Percentiles rank a stretch among this genome's conserved stretches.
Evolutionary conservation across 257 asterid genomes (phyloP).

Genomic region (Petrea volubilis): DNA sequence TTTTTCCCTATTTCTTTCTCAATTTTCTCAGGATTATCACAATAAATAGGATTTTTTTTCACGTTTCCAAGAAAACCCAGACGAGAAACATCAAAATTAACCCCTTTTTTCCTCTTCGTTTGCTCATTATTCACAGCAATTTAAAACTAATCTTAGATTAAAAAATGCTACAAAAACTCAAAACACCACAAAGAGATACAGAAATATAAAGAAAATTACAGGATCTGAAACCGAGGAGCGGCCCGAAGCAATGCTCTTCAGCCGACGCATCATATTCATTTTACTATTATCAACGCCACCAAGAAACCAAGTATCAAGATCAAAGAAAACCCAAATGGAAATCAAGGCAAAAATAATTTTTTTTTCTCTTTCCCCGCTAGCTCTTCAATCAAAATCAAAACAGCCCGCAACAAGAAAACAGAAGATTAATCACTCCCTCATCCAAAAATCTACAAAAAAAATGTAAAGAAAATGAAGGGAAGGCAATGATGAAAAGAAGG

Average conservation of each 20-base stretch:
- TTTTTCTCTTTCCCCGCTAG: neutral
- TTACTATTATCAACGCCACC: slow-evolving; percentile 13
- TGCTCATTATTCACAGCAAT: neutral
- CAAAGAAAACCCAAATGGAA: slow-evolving; percentile 1
- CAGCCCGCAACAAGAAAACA: neutral
- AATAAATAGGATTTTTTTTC: neutral
- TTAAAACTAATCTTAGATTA: slow-evolving; percentile 16
- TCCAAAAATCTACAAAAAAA: slow-evolving; percentile 6
- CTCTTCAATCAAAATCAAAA: slow-evolving; percentile 15
- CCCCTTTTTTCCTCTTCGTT: neutral
- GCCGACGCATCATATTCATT: slow-evolving; percentile 95
- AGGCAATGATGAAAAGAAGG: neutral
- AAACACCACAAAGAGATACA: neutral
- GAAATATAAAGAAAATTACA: slow-evolving; percentile 46
- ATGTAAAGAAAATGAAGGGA: neutral
- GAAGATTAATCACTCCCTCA: slow-evolving; percentile 5
- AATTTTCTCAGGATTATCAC: slow-evolving; percentile 1
- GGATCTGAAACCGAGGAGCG: slow-evolving; percentile 95
- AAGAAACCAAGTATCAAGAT: slow-evolving; percentile 20
- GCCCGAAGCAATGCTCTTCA: slow-evolving; percentile 97
- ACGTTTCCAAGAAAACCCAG: slow-evolving; percentile 14
- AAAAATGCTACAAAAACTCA: neutral
- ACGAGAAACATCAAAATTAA: slow-evolving; percentile 2
- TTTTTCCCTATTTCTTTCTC: neutral
- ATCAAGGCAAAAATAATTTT: neutral